Evolutionary conservation across 306 rosid species (phyloP).

Genomic region (Lathyrus sativus): DNA sequence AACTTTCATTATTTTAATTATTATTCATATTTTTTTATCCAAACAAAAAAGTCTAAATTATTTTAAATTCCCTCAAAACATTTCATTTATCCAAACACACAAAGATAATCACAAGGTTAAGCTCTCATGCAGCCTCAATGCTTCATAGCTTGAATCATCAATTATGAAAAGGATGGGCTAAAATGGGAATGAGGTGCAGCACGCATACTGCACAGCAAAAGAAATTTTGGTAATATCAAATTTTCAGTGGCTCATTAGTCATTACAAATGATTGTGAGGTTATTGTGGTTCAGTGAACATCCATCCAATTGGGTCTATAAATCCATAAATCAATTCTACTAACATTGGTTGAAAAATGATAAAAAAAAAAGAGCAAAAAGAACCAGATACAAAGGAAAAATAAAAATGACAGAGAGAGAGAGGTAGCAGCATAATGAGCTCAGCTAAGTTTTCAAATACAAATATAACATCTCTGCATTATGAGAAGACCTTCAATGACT

Average conservation of each 20-base stretch:
- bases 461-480: conserved; percentile 36
- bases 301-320: conserved; percentile 18
- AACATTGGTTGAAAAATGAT: conserved; percentile 34
- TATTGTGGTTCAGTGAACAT: conserved; percentile 25
- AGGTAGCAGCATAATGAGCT: conserved; percentile 29
- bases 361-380: conserved; percentile 26
- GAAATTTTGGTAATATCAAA: neutral
- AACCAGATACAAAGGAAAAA: conserved; percentile 24
- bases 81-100: too few species aligned
- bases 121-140: neutral
- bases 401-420: conserved; percentile 22
- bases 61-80: too few species aligned
- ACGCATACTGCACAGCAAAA: neutral
- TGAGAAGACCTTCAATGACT: conserved; percentile 39
- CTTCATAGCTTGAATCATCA: neutral
- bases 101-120: too few species aligned
- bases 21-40: too few species aligned
- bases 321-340: conserved; percentile 39
- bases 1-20: too few species aligned
- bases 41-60: too few species aligned
- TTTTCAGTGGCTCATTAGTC: conserved; percentile 17
- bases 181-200: neutral
- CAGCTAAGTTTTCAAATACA: conserved; percentile 32
- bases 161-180: neutral
- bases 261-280: conserved; percentile 13